Conservation (phyloP, 345 rosid genomes). For the Aurinia saxatilis region DNA sequence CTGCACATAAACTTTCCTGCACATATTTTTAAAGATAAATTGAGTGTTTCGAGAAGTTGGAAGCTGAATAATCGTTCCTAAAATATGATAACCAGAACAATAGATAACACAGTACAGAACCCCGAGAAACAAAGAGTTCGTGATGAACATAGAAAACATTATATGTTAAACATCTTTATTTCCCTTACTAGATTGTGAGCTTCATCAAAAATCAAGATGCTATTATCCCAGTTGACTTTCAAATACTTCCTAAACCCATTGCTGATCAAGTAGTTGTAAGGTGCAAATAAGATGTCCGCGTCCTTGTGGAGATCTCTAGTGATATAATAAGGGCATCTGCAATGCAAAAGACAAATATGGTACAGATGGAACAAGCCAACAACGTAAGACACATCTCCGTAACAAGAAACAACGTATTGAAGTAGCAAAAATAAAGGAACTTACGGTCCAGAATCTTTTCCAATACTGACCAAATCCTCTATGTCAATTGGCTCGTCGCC, state of each 20-base stretch:
- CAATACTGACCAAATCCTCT: slow-evolving; percentile 85
- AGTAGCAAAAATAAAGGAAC: slow-evolving; percentile 28
- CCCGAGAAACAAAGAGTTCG: background rate
- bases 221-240: slow-evolving; percentile 52
- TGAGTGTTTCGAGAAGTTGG: background rate
- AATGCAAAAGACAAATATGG: slow-evolving; percentile 33
- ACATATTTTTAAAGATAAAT: background rate
- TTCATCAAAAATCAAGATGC: slow-evolving; percentile 88
- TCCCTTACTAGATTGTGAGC: slow-evolving; percentile 91
- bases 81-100: background rate
- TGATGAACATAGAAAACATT: background rate
- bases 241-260: slow-evolving; percentile 57
- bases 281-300: slow-evolving; percentile 83
- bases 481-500: slow-evolving; percentile 92
- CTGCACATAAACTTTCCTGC: slow-evolving; percentile 94
- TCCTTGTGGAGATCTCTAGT: slow-evolving; percentile 81
- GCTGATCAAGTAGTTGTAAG: slow-evolving; percentile 90
- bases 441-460: slow-evolving; percentile 74
- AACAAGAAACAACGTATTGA: background rate
- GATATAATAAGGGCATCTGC: slow-evolving; percentile 82
- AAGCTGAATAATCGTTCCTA: background rate
- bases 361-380: slow-evolving; percentile 9
- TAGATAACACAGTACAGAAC: background rate
- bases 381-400: background rate
- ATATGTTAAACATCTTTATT: background rate